These are phyloP conservation scores for Allantophomopsis lycopodina DNA, from an alignment of 2,329 filamentous ascomycete genomes.

Conservation along the genomic window DNA sequence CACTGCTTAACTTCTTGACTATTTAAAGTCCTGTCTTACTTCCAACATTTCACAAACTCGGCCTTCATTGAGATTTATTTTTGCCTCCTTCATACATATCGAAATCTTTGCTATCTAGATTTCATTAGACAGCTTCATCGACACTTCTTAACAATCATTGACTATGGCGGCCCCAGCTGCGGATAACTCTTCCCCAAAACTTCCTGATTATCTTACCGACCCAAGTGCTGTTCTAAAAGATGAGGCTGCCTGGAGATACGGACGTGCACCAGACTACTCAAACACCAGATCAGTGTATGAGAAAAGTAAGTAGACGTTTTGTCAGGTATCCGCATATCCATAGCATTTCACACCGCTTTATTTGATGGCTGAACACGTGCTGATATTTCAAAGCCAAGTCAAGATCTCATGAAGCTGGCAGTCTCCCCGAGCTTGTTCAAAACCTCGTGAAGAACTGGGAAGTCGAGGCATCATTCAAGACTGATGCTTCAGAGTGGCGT, in stretches of 20 bases:
- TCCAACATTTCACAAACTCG: no score
- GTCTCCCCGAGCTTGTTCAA: slow-evolving; percentile 46
- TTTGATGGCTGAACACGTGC: not conserved
- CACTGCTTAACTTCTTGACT: no score
- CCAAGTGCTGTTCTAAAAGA: slow-evolving; percentile 44
- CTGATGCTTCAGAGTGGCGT: slow-evolving; percentile 44
- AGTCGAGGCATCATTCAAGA: slow-evolving; percentile 57
- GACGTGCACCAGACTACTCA: slow-evolving; percentile 45
- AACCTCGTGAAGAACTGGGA: slow-evolving; percentile 66
- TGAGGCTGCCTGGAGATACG: slow-evolving; percentile 44
- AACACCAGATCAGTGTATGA: slow-evolving; percentile 46
- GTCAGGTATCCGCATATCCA: not conserved
- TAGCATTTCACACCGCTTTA: not conserved
- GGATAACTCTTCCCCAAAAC: slow-evolving; percentile 5
- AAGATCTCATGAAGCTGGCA: slow-evolving; percentile 37
- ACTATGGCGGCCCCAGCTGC: slow-evolving; percentile 9
- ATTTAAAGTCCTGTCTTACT: no score
- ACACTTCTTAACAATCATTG: no score
- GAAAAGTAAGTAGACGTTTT: slow-evolving; percentile 31
- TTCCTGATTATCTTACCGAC: slow-evolving; percentile 43
- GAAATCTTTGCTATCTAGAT: no score
- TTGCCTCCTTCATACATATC: no score
- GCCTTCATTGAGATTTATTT: no score
- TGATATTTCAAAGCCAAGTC: slow-evolving; percentile 33
- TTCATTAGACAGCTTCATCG: no score